Evolutionary conservation across 108 stramenopile species (phyloP).

Genomic region (Parietichytrium sp.): DNA sequence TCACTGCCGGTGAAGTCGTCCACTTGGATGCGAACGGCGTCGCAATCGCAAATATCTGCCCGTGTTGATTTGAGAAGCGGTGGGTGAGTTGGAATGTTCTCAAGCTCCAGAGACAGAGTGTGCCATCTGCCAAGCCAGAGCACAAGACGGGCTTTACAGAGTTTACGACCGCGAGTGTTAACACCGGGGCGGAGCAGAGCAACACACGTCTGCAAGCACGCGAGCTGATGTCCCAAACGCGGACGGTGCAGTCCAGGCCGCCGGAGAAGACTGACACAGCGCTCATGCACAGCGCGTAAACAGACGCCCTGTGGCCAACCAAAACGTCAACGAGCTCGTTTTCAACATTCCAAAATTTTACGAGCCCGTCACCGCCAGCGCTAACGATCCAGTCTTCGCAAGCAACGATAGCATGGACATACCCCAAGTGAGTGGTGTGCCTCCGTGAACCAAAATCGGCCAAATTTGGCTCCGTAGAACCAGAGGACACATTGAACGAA

Average conservation of each 20-base stretch:
- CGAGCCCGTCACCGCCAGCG: slow-evolving; percentile 29
- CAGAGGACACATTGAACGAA: not conserved
- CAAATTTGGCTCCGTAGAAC: not conserved
- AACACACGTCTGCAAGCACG: slow-evolving; percentile 10
- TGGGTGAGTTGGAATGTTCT: slow-evolving; percentile 17
- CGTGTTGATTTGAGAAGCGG: slow-evolving; percentile 3
- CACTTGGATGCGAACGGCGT: not conserved
- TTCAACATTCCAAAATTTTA: slow-evolving; percentile 26
- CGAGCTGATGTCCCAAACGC: slow-evolving; percentile 36
- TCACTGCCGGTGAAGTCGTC: not conserved
- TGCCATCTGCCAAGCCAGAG: slow-evolving; percentile 7
- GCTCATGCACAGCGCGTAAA: slow-evolving; percentile 10
- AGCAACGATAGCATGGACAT: slow-evolving; percentile 7
- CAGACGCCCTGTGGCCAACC: not conserved
- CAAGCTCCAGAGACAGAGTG: slow-evolving; percentile 17
- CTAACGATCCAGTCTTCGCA: slow-evolving; percentile 1
- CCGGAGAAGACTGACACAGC: slow-evolving; percentile 15
- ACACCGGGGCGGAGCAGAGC: not conserved
- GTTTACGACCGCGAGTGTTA: not conserved
- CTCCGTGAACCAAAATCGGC: not conserved
- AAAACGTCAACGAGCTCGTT: not conserved
- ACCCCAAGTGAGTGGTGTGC: not conserved
- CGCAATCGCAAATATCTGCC: not conserved
- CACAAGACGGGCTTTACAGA: not conserved
- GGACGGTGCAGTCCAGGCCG: slow-evolving; percentile 38